These are phyloP conservation scores for Bipolaris gigantea DNA, from an alignment of 2,329 filamentous ascomycete genomes.

Conservation along the genomic window DNA sequence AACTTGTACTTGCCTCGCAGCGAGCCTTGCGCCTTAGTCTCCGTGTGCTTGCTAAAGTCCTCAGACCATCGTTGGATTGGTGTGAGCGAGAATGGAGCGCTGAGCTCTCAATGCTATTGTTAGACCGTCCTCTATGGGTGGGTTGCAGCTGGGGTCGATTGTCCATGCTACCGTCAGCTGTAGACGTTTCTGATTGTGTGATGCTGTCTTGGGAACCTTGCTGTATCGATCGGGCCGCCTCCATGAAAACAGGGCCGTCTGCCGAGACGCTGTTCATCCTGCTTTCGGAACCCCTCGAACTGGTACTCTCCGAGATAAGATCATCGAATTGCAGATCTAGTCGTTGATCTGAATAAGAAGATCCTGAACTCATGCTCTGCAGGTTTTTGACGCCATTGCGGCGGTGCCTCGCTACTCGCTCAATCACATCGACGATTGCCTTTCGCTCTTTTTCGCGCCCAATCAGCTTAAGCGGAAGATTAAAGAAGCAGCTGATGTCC, in stretches of 20 bases:
- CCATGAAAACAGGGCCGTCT: slow-evolving; percentile 29
- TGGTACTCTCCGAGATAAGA: slow-evolving; percentile 52
- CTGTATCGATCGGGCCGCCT: slow-evolving; percentile 28
- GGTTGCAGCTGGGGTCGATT: slow-evolving; percentile 25
- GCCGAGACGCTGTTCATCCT: slow-evolving; percentile 42
- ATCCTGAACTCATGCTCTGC: slow-evolving; percentile 56
- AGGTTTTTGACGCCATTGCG: slow-evolving; percentile 46
- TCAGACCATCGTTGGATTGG: slow-evolving; percentile 31
- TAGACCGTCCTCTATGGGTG: slow-evolving; percentile 28
- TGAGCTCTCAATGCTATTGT: slow-evolving; percentile 37
- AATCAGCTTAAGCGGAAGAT: slow-evolving; percentile 78
- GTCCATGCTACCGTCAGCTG: slow-evolving; percentile 26
- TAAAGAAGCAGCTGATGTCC: slow-evolving; percentile 91
- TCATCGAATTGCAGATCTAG: slow-evolving; percentile 56
- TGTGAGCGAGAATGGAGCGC: slow-evolving; percentile 29
- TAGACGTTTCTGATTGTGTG: slow-evolving; percentile 28
- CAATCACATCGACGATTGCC: slow-evolving; percentile 69
- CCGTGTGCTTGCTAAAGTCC: slow-evolving; percentile 37
- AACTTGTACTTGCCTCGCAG: slow-evolving; percentile 48
- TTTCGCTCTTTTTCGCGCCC: slow-evolving; percentile 74
- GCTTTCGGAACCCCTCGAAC: slow-evolving; percentile 57
- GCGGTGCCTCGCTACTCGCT: slow-evolving; percentile 72
- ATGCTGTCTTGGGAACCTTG: slow-evolving; percentile 38
- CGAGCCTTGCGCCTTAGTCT: slow-evolving; percentile 57
- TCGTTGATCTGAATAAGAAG: slow-evolving; percentile 56